Conservation (phyloP, 148 eudicot species). For the Nyssa sinensis region DNA sequence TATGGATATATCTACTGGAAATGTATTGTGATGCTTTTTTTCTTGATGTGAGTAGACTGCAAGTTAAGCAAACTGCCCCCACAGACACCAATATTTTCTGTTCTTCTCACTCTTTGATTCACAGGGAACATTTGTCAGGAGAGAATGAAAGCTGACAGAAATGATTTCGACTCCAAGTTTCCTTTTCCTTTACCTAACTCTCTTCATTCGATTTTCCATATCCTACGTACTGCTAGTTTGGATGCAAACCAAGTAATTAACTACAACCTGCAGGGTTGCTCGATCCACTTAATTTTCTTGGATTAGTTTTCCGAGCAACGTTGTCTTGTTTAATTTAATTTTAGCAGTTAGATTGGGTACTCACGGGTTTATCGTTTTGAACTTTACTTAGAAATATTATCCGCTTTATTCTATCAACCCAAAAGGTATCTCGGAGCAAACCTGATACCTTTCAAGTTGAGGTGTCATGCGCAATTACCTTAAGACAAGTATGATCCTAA, state of each 20-base stretch:
- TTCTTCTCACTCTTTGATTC: slow-evolving; percentile 3
- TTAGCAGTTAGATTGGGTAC: neutral
- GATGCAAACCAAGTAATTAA: slow-evolving; percentile 23
- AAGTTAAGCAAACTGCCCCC: slow-evolving; percentile 43
- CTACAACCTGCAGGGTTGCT: slow-evolving; percentile 6
- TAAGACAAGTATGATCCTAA: too few species aligned
- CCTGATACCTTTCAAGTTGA: too few species aligned
- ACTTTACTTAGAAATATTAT: too few species aligned
- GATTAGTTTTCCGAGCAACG: neutral
- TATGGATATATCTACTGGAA: neutral
- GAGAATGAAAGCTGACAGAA: slow-evolving; percentile 7
- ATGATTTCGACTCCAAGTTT: slow-evolving; percentile 26
- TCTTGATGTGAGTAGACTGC: slow-evolving; percentile 25
- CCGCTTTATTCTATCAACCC: too few species aligned
- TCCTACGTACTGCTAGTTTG: slow-evolving; percentile 25
- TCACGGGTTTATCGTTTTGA: too few species aligned
- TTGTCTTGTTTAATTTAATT: neutral
- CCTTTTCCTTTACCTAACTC: slow-evolving; percentile 38
- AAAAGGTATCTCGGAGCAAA: too few species aligned
- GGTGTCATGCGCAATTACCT: too few species aligned
- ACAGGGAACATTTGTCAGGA: slow-evolving; percentile 7
- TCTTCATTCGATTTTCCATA: slow-evolving; percentile 20
- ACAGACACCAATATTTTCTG: slow-evolving; percentile 18
- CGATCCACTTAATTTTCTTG: neutral
- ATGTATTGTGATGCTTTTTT: neutral